These are phyloP conservation scores for Sphenostylis stenocarpa DNA, from an alignment of 306 rosid genomes.

Conservation along the genomic window DNA sequence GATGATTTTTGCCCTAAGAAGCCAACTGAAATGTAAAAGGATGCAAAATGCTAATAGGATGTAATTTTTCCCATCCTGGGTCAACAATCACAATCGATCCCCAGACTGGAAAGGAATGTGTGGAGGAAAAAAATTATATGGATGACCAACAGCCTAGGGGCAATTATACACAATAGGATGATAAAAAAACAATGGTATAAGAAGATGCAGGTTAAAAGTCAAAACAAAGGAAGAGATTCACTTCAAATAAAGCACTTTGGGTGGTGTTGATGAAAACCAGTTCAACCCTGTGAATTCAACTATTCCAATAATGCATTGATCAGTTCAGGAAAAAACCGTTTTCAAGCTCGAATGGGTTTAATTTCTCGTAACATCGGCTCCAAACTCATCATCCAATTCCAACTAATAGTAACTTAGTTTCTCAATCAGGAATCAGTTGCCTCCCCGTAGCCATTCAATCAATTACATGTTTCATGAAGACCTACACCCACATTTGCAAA, in stretches of 20 bases:
- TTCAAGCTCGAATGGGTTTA: constrained; percentile 24
- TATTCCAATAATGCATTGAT: constrained; percentile 32
- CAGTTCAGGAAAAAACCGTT: constrained; percentile 28
- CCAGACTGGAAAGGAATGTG: constrained; percentile 30
- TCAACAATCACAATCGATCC: constrained; percentile 38
- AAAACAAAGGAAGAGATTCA: constrained; percentile 41
- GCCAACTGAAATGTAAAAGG: constrained; percentile 36
- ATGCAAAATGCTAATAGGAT: constrained; percentile 53
- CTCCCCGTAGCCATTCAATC: constrained; percentile 36
- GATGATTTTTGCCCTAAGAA: constrained; percentile 42
- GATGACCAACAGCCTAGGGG: constrained; percentile 35
- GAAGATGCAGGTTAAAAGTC: constrained; percentile 45
- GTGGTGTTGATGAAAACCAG: constrained; percentile 32
- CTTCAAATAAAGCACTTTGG: constrained; percentile 33
- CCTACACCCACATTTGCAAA: constrained; percentile 40
- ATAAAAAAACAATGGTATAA: constrained; percentile 12
- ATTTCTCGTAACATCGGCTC: constrained; percentile 4
- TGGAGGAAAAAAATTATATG: constrained; percentile 30
- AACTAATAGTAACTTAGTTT: constrained; percentile 31
- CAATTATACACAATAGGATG: constrained; percentile 22
- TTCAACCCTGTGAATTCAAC: constrained; percentile 33
- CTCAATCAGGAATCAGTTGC: constrained; percentile 29
- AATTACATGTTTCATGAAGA: constrained; percentile 32
- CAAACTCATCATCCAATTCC: constrained; percentile 30
- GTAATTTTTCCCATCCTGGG: constrained; percentile 38